A percentile compares a stretch with the other conserved stretches of the same genome.
phyloP scores from a whole-genome alignment of 129 eudicot genomes.

The Logfia minima region DNA sequence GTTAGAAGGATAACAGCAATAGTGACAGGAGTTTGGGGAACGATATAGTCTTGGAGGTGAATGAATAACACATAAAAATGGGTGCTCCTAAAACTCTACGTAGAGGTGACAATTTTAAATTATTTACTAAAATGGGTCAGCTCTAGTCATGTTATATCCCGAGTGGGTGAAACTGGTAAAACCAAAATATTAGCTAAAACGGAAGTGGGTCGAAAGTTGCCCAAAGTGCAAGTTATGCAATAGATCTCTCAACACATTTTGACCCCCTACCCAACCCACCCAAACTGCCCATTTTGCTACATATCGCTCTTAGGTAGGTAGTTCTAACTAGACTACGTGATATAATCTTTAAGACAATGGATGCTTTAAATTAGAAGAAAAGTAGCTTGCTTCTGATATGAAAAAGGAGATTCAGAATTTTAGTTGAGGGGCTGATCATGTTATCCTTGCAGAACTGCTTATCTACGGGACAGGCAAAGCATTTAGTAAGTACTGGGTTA shows the following conservation, averaged over 20 bases:
- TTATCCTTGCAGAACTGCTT: background rate
- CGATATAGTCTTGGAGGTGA: background rate
- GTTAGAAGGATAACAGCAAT: background rate
- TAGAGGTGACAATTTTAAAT: background rate
- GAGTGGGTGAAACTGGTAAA: background rate
- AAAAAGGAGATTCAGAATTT: background rate
- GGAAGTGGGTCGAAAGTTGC: background rate
- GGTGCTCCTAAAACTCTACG: slow-evolving; percentile 1
- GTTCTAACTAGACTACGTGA: background rate
- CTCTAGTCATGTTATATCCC: background rate
- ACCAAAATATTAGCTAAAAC: background rate
- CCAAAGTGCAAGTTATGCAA: background rate
- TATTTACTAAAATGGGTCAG: background rate
- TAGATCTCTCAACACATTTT: background rate
- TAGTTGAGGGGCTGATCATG: background rate
- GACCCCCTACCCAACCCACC: background rate
- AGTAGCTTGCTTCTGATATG: background rate
- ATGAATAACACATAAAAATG: background rate
- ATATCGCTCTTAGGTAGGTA: background rate
- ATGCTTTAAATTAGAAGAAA: background rate
- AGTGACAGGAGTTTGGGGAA: background rate
- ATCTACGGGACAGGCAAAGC: background rate
- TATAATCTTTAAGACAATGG: background rate
- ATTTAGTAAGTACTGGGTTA: background rate
- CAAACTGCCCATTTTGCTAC: background rate